Evolutionary conservation across 768 basidiomycete species (phyloP), one percentile per base, ranked within the genome.

Genomic region (Daedaleopsis nitida): DNA sequence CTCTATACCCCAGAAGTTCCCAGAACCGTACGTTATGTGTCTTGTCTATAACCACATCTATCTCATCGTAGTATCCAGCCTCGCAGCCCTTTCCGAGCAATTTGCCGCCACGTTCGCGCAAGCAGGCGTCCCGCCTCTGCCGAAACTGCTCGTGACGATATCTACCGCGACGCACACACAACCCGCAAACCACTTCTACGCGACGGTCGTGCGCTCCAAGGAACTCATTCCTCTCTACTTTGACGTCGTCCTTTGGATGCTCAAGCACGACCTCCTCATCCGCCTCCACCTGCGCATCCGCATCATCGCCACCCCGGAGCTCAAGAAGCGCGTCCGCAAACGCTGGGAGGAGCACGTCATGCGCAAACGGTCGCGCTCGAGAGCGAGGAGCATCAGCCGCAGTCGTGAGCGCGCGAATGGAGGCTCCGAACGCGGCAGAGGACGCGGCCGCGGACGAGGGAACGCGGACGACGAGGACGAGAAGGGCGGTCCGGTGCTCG

Each of bases 181-280:
- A 68, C 78, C 76, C 16, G 83, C 86, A 37, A 88, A 84, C 61
- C 88, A 93, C 62, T 95, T 94, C 74, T 91, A 89, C 63, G 88
- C 88, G 16, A 83, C 91, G 11, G 85, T 97, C 48, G 88, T 92
- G 16, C 80, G 84, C 50, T 75, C 81, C 21, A 87, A 88, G 68
- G 87, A 89, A 42, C 77, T 81, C 12, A 83, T 94, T 32, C 80
- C 83, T 5, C 72, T 86, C 53, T 96, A 91, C 73, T 83, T 89
- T 64, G 86, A 93, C 27, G 91, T 96, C 34, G 85, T 98, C 12
- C 76, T 90, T 39, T 98, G 96, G 96, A 85, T 98, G 80, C 80
- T 98, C 39, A 91, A 91, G 70, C 86, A 87, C 43, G 94, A 94
- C 69, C 80, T 98, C 64, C 78, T 98, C 17, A 82, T 92, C 55